phyloP scores from a whole-genome alignment of 176 grass and related monocot species.

The Hsuehochloa calcarea region DNA sequence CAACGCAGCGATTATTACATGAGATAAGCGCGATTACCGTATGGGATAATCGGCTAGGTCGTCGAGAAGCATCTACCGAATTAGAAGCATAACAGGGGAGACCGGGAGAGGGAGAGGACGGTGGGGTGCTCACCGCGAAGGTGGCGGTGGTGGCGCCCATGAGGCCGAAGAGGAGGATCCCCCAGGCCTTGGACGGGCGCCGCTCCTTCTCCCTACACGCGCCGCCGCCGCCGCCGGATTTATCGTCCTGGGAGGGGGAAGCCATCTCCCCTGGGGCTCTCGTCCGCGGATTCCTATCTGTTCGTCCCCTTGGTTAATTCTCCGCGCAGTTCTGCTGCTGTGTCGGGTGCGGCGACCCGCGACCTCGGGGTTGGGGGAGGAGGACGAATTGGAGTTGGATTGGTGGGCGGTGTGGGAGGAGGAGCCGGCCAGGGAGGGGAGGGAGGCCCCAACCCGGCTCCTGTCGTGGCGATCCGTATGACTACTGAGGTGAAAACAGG shows the following conservation, averaged over 20 bases:
- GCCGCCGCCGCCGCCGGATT: constrained; percentile 13
- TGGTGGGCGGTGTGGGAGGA: not conserved
- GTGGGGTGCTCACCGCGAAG: constrained; percentile 47
- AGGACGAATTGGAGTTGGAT: constrained; percentile 38
- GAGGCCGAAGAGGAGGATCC: constrained; percentile 72
- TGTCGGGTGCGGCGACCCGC: not conserved
- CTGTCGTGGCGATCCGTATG: too few relatives aligned
- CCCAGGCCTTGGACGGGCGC: constrained; percentile 68
- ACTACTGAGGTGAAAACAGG: too few relatives aligned
- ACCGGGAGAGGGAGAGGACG: not conserved
- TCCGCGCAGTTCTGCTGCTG: not conserved
- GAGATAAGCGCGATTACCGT: too few relatives aligned
- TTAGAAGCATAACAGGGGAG: not conserved
- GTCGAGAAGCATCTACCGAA: not conserved
- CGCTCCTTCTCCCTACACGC: constrained; percentile 38
- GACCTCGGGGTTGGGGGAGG: not conserved
- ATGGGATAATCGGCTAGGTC: not conserved
- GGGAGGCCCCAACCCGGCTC: not conserved
- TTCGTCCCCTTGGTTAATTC: not conserved
- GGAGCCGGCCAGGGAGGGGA: not conserved
- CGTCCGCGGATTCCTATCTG: constrained; percentile 9
- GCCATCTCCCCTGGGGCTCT: constrained; percentile 30
- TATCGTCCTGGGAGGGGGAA: constrained; percentile 26
- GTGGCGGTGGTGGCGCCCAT: constrained; percentile 77
- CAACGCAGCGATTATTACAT: not conserved